Evolutionary conservation across 768 basidiomycete species (phyloP).

Genomic region (Naganishia vaughanmartiniae): DNA sequence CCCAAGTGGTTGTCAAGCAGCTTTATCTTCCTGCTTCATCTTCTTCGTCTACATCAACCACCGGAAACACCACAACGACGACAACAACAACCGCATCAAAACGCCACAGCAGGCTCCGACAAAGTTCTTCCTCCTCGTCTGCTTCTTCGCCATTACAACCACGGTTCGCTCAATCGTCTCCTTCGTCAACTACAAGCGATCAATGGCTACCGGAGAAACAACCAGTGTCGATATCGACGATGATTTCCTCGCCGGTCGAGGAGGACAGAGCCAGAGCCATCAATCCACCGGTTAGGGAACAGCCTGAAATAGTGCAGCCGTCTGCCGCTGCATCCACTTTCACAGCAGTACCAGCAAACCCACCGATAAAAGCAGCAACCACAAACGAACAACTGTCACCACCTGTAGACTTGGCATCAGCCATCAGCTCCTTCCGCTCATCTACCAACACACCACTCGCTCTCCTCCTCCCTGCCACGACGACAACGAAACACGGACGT

Average conservation of each 20-base stretch:
- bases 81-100: not conserved
- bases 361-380: not conserved
- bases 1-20: too few relatives aligned
- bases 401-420: not conserved
- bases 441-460: not conserved
- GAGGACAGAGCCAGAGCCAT: not conserved
- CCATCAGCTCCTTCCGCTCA: too few relatives aligned
- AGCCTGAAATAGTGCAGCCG: not conserved
- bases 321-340: too few relatives aligned
- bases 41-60: too few relatives aligned
- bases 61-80: not conserved
- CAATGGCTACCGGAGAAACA: not conserved
- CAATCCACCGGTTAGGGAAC: not conserved
- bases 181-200: not conserved
- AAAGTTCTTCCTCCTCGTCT: not conserved
- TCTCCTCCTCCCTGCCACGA: not conserved
- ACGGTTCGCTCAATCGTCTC: not conserved
- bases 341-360: not conserved
- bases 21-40: too few relatives aligned
- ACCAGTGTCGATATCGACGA: not conserved
- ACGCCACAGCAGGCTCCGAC: not conserved
- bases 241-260: not conserved
- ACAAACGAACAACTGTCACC: not conserved
- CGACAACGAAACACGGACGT: not conserved
- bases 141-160: not conserved